Evolutionary conservation across 2,329 filamentous ascomycete genomes (phyloP).

Genomic region (Aureobasidium sp.): DNA sequence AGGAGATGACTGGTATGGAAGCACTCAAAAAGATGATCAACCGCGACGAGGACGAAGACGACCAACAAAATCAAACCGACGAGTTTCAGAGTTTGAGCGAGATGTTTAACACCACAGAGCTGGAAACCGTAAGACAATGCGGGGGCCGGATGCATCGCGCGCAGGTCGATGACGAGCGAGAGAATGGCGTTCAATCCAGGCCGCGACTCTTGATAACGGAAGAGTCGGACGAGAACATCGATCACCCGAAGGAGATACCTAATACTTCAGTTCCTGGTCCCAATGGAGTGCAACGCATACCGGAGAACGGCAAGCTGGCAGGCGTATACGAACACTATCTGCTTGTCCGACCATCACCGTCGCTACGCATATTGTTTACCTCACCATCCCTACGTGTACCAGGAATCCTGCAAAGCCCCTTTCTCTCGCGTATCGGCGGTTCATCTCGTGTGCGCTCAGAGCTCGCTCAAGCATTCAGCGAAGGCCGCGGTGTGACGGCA

Average conservation of each 20-base stretch:
- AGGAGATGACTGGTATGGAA: constrained; percentile 59
- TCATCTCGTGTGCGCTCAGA: constrained; percentile 31
- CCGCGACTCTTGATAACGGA: constrained; percentile 46
- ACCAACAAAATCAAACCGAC: constrained; percentile 39
- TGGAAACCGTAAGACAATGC: constrained; percentile 55
- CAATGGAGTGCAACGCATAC: constrained; percentile 6
- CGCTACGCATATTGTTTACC: constrained; percentile 60
- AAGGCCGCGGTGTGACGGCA: constrained; percentile 36
- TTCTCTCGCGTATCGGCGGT: constrained; percentile 39
- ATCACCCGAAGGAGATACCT: constrained; percentile 19
- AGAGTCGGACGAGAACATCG: constrained; percentile 31
- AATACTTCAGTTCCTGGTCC: constrained; percentile 19
- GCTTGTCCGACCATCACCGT: constrained; percentile 58
- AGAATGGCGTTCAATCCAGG: constrained; percentile 27
- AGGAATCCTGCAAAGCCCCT: constrained; percentile 50
- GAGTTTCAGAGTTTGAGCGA: constrained; percentile 61
- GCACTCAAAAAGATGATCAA: constrained; percentile 43
- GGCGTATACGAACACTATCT: constrained; percentile 57
- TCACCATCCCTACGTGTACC: constrained; percentile 61
- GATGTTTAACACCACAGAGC: constrained; percentile 61
- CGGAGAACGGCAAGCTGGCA: constrained; percentile 36
- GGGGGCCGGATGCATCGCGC: constrained; percentile 59
- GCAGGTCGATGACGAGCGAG: constrained; percentile 42
- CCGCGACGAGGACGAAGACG: constrained; percentile 21
- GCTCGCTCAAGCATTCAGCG: constrained; percentile 33